phyloP scores from a whole-genome alignment of 352 stramenopile genomes.

The Phytophthora sansomeana region DNA sequence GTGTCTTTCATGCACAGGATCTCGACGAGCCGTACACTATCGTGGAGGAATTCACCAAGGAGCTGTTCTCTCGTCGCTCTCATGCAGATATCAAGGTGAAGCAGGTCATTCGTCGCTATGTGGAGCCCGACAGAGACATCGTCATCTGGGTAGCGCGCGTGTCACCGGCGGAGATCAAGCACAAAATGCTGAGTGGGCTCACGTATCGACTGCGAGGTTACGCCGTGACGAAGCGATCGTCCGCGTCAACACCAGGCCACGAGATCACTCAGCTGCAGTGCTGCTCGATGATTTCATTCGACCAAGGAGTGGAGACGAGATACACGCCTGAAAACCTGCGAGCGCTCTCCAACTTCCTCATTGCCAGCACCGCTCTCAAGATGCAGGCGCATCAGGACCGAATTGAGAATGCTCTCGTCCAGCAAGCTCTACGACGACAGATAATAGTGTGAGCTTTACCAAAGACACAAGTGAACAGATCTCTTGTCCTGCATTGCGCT shows the following conservation, averaged over 20 bases:
- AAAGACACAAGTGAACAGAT: too few species aligned
- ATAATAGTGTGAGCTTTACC: background rate
- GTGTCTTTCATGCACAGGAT: background rate
- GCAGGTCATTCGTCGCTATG: conserved; percentile 23
- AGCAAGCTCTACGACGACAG: conserved; percentile 7
- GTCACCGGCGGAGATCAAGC: conserved; percentile 18
- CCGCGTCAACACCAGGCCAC: conserved; percentile 2
- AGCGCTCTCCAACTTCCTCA: conserved; percentile 21
- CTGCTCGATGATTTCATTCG: conserved; percentile 18
- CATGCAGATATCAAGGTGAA: conserved; percentile 27
- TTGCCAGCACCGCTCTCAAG: conserved; percentile 14
- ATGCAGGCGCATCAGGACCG: conserved; percentile 14
- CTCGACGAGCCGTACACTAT: conserved; percentile 10
- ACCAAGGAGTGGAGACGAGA: conserved; percentile 1
- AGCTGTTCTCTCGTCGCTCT: conserved; percentile 25
- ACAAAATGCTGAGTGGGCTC: conserved; percentile 21
- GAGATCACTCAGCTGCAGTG: conserved; percentile 22
- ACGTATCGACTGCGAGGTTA: conserved; percentile 24
- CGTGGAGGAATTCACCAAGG: conserved; percentile 30
- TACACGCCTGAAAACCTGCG: conserved; percentile 6
- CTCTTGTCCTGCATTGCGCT: too few species aligned
- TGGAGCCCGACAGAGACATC: conserved; percentile 17
- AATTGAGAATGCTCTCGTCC: conserved; percentile 23
- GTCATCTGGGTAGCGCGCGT: conserved; percentile 17
- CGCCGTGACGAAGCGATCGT: conserved; percentile 12